A percentile compares a stretch with the other conserved stretches of the same genome.
Conservation (phyloP, 1,139 yeast genomes). For the Sugiyamaella sp. region DNA sequence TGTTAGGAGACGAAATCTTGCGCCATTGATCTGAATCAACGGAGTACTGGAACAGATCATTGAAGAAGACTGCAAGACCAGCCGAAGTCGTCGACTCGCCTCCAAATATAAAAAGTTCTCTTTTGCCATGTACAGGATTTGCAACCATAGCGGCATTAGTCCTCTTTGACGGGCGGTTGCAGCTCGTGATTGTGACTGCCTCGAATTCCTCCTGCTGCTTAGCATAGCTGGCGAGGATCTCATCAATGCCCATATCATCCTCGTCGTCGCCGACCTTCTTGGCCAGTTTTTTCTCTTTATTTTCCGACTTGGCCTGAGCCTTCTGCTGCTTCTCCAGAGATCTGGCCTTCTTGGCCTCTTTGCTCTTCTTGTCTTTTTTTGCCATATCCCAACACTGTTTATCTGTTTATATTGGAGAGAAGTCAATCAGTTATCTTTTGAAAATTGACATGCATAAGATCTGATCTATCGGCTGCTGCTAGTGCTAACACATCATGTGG, state of each 20-base stretch:
- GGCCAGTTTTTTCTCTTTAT: slow-evolving; percentile 71
- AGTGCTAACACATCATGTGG: too few species aligned
- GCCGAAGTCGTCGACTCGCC: slow-evolving; percentile 67
- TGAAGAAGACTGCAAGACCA: slow-evolving; percentile 69
- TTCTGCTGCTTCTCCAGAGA: slow-evolving; percentile 83
- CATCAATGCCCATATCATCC: slow-evolving; percentile 87
- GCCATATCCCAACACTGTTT: too few species aligned
- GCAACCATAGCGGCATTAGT: slow-evolving; percentile 76
- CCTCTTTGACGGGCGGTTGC: slow-evolving; percentile 65
- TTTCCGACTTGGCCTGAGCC: slow-evolving; percentile 69
- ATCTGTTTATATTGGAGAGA: too few species aligned
- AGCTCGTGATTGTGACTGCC: slow-evolving; percentile 63
- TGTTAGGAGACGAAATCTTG: slow-evolving; percentile 72
- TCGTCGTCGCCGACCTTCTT: slow-evolving; percentile 77
- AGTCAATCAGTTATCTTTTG: too few species aligned
- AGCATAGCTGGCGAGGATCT: slow-evolving; percentile 75
- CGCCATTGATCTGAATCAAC: slow-evolving; percentile 85
- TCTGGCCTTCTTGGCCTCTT: slow-evolving; percentile 90
- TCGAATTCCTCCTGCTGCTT: slow-evolving; percentile 75
- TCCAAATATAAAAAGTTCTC: slow-evolving; percentile 83
- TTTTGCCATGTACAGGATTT: slow-evolving; percentile 72
- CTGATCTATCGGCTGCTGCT: too few species aligned
- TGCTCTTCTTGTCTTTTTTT: slow-evolving; percentile 83
- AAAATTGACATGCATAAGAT: too few species aligned
- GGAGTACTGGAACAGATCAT: slow-evolving; percentile 75